A percentile compares a stretch with the other conserved stretches of the same genome.
Conservation (phyloP, 1,284 basidiomycete species). For the Trametes polyzona region DNA sequence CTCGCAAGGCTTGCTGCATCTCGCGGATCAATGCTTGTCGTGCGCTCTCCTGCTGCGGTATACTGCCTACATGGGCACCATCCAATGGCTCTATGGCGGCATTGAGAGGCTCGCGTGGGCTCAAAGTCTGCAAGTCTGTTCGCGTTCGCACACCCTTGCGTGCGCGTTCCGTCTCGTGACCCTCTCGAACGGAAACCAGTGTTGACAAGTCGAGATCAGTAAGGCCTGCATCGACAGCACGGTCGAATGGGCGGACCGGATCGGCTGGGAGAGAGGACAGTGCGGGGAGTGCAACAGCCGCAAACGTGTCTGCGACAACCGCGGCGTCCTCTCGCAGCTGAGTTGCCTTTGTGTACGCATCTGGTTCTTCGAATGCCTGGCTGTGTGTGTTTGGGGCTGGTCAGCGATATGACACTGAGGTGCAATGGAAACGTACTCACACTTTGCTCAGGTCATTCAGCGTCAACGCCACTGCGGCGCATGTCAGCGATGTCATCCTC, state of each 20-base stretch:
- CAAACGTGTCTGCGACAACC: neutral
- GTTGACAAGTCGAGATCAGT: neutral
- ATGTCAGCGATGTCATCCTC: constrained; percentile 1
- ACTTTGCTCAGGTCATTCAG: neutral
- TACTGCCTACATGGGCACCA: no score
- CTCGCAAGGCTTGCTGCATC: neutral
- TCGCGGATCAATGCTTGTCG: neutral
- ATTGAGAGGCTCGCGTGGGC: neutral
- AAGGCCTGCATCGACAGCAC: neutral
- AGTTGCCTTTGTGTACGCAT: no score
- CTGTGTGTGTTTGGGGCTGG: neutral
- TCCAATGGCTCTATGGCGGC: neutral
- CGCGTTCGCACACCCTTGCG: neutral
- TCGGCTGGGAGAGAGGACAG: neutral
- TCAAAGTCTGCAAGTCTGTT: neutral
- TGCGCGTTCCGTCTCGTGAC: constrained; percentile 5
- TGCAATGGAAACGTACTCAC: neutral
- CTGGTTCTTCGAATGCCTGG: neutral
- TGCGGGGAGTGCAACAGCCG: neutral
- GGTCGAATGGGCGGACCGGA: neutral
- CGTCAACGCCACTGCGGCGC: constrained; percentile 6
- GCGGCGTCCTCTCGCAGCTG: neutral
- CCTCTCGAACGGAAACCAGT: neutral
- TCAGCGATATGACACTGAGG: neutral
- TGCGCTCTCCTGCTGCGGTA: neutral